These are phyloP conservation scores for Excoecaria cochinchinensis DNA, from an alignment of 345 rosid genomes.

Conservation along the genomic window DNA sequence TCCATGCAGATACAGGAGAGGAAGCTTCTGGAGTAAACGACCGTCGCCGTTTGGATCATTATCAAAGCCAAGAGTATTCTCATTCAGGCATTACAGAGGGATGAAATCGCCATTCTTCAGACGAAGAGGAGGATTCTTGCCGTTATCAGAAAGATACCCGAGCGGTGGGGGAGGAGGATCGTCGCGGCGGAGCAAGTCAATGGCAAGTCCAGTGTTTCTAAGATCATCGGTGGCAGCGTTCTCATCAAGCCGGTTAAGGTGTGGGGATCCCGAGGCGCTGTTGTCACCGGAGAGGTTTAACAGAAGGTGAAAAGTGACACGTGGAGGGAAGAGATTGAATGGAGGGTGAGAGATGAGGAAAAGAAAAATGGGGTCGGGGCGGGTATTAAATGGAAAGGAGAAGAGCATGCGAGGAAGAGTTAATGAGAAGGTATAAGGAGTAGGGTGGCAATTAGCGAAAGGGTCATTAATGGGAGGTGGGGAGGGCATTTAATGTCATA, in stretches of 20 bases:
- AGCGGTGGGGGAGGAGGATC: constrained; percentile 40
- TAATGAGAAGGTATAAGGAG: background rate
- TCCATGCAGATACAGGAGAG: constrained; percentile 73
- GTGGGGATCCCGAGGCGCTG: constrained; percentile 97
- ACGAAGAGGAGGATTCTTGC: constrained; percentile 57
- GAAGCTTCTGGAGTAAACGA: constrained; percentile 79
- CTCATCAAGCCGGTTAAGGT: constrained; percentile 83
- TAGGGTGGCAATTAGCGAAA: constrained; percentile 15
- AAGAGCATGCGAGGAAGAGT: background rate
- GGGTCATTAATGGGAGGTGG: constrained; percentile 48
- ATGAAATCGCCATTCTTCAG: constrained; percentile 73
- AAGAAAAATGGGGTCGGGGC: background rate
- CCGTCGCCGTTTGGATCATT: constrained; percentile 82
- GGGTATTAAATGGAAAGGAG: constrained; percentile 21
- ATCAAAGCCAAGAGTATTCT: constrained; percentile 72
- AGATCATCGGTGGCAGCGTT: constrained; percentile 47
- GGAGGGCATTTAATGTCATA: constrained; percentile 53
- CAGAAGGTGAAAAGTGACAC: constrained; percentile 48
- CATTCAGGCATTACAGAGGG: constrained; percentile 62
- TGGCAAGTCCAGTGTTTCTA: constrained; percentile 78
- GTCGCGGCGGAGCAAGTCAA: constrained; percentile 61
- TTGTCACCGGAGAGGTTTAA: constrained; percentile 90
- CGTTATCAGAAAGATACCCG: constrained; percentile 68
- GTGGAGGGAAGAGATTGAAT: constrained; percentile 48
- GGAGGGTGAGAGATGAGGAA: constrained; percentile 26